Conservation (phyloP, 257 asterid genomes). For the Solanum peruvianum region DNA sequence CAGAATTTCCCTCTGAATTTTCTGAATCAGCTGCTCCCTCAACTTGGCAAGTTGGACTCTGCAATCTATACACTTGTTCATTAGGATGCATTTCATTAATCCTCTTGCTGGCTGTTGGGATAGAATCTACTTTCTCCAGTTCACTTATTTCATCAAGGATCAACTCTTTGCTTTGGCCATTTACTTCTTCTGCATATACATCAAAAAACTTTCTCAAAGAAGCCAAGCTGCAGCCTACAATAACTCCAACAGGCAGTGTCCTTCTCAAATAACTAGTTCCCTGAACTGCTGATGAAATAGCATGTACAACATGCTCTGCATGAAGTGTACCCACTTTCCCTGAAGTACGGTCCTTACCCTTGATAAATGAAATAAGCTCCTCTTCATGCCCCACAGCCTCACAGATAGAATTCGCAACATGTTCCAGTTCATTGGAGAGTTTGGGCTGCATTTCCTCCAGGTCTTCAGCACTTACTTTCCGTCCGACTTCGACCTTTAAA, state of each 20-base stretch:
- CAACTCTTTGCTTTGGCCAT: constrained; percentile 17
- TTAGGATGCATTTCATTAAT: constrained; percentile 9
- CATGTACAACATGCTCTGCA: constrained; percentile 44
- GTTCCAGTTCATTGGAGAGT: constrained; percentile 60
- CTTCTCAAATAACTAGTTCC: constrained; percentile 52
- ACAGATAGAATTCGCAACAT: constrained; percentile 60
- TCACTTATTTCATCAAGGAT: constrained; percentile 19
- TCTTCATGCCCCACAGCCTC: constrained; percentile 36
- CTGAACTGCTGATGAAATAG: constrained; percentile 56
- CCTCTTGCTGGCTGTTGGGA: constrained; percentile 12
- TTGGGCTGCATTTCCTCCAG: constrained; percentile 48
- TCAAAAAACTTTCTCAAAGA: constrained; percentile 52
- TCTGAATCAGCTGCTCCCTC: constrained; percentile 20
- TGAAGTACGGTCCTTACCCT: constrained; percentile 11
- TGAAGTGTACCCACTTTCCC: constrained; percentile 37
- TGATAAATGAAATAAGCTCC: background rate
- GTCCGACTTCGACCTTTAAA: constrained; percentile 60
- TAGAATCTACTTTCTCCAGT: constrained; percentile 8
- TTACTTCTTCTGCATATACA: constrained; percentile 35
- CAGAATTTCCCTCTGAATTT: constrained; percentile 19
- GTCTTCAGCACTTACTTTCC: constrained; percentile 43
- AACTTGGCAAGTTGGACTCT: constrained; percentile 14
- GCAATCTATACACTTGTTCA: constrained; percentile 1
- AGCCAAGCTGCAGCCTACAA: constrained; percentile 80
- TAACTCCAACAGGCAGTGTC: constrained; percentile 75